Evolutionary conservation across 495 filamentous ascomycete species (phyloP).

Genomic region (Jackrogersella multiformis): DNA sequence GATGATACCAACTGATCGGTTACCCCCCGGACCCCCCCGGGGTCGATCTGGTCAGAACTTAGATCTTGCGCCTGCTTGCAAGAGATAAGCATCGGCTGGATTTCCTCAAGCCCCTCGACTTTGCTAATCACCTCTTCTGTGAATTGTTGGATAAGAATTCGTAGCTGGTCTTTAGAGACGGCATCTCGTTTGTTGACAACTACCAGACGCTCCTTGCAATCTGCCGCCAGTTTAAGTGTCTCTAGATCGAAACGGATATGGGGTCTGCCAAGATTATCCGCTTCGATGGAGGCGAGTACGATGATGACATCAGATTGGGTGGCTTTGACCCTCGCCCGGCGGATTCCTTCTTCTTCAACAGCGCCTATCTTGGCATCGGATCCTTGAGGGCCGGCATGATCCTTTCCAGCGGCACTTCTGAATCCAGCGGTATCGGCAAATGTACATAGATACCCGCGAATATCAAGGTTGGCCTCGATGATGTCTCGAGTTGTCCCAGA

Average conservation of each 20-base stretch:
- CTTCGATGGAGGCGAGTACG: conserved; percentile 77
- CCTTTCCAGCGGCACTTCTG: conserved; percentile 48
- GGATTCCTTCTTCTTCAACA: conserved; percentile 90
- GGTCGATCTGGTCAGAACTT: conserved; percentile 57
- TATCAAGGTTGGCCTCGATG: conserved; percentile 89
- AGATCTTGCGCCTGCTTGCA: conserved; percentile 47
- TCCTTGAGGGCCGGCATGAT: conserved; percentile 23
- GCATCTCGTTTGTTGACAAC: conserved; percentile 86
- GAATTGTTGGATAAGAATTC: conserved; percentile 46
- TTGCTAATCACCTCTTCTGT: conserved; percentile 43
- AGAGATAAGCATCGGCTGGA: conserved; percentile 40
- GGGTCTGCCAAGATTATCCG: conserved; percentile 44
- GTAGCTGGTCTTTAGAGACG: conserved; percentile 47
- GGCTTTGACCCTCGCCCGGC: conserved; percentile 81
- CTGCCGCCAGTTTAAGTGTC: conserved; percentile 57
- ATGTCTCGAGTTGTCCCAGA: conserved; percentile 94
- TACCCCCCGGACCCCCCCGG: conserved; percentile 74
- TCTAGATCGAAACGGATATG: conserved; percentile 58
- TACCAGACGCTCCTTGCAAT: conserved; percentile 70
- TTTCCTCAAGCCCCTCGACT: conserved; percentile 42
- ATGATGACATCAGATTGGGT: conserved; percentile 86
- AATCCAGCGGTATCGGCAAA: conserved; percentile 95
- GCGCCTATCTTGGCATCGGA: conserved; percentile 64
- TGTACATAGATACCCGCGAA: conserved; percentile 86
- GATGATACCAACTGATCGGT: conserved; percentile 70